Evolutionary conservation across 108 stramenopile species (phyloP), one percentile per base, ranked within the genome.

Genomic region (Pseudonitzschia delicatissima): DNA sequence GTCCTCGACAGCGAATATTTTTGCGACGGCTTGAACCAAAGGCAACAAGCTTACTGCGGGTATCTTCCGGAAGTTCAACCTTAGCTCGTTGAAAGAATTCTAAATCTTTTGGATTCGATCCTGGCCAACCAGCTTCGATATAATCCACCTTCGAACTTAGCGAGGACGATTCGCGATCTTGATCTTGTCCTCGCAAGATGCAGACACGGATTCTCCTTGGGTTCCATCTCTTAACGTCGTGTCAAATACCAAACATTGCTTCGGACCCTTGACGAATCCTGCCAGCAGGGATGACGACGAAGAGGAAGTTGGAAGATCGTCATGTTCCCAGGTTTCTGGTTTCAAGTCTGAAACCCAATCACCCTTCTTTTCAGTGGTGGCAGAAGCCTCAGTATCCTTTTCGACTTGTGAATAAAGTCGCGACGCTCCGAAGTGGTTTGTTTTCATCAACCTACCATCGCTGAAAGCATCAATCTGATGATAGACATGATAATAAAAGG

Each of bases 121-220:
- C 94, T 0, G 96, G 96, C 93, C 93, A 97, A 15, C 96, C 96
- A 4, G 93, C 93, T 75, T 97, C 94, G 57, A 97, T 90, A 74
- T 77, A 94, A 64, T 95, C 94, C 21, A 94, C 80, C n/a, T 42
- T 83, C 82, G 53, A 95, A 93, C 17, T 49, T 33, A 1, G 84
- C 76, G n/a, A 97, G 80, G 31, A n/a, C 85, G 75, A 25, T 51
- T 44, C 32, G 87, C 66, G 65, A 97, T 96, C 72, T 92, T 92
- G 35, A 96, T 66, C 77, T 97, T 97, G 74, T 96, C 96, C 42
- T 88, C 84, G 49, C 92, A 94, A 0, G 90, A 88, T 1, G 90
- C 88, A 5, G 91, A 91, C 48, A 97, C 85, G 25, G 85, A 85
- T 74, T 96, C 94, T 66, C 91, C 91, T 71, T 97, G 96, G 7